Conservation (phyloP, 306 rosid genomes). For the Pyrus bretschneideri region DNA sequence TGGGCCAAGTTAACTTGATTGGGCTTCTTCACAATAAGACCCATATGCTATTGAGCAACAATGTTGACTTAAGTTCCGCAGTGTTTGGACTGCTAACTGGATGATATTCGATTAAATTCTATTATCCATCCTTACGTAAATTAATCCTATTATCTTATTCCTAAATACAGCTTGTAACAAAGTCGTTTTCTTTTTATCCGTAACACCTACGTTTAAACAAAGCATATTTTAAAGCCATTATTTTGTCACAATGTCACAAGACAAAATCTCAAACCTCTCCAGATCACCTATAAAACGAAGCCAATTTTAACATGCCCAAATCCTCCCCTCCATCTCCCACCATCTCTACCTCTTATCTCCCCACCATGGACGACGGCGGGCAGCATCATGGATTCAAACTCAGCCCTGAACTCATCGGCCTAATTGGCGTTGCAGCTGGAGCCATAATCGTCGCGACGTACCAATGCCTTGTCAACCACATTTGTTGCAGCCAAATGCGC, state of each 20-base stretch:
- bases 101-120: neutral
- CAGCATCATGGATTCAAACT: neutral
- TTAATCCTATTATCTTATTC: neutral
- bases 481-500: conserved; percentile 11
- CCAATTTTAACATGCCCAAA: neutral
- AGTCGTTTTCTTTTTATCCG: neutral
- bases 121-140: neutral
- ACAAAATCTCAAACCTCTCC: neutral
- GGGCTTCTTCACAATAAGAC: neutral
- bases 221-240: neutral
- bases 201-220: neutral
- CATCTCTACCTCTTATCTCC: neutral
- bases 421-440: conserved; percentile 8
- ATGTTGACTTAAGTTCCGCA: neutral
- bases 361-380: conserved; percentile 4
- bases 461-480: neutral
- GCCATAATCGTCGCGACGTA: neutral
- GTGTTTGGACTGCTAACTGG: neutral
- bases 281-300: neutral
- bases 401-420: neutral
- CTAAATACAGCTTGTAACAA: neutral
- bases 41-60: neutral
- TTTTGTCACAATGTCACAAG: conserved; percentile 7
- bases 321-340: neutral
- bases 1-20: neutral